Evolutionary conservation across 2,329 filamentous ascomycete species (phyloP).

Genomic region (Claviceps purpurea): DNA sequence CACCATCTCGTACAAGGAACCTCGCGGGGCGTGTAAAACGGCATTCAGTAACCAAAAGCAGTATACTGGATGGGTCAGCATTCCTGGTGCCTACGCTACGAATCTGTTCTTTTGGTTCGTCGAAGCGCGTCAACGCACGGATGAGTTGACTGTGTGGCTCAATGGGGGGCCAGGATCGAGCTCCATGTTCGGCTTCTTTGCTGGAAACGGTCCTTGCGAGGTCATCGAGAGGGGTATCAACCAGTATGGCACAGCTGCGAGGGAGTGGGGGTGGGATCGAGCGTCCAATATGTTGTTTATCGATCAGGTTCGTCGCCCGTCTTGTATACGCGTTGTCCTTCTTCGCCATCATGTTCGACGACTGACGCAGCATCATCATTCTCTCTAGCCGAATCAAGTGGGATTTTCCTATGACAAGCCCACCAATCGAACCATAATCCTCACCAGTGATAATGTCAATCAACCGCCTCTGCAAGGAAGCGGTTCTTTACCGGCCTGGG

Average conservation of each 20-base stretch:
- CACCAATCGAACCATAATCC: conserved; percentile 45
- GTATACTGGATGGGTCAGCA: conserved; percentile 54
- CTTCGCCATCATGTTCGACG: not conserved
- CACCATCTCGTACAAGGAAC: conserved; percentile 53
- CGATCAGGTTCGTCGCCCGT: conserved; percentile 29
- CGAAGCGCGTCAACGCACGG: conserved; percentile 28
- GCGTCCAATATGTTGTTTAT: conserved; percentile 42
- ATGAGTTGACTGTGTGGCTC: conserved; percentile 44
- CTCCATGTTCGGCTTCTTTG: conserved; percentile 51
- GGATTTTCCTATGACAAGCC: conserved; percentile 53
- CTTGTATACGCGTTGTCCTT: not conserved
- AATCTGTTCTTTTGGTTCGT: conserved; percentile 41
- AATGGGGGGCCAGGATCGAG: conserved; percentile 55
- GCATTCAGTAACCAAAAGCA: conserved; percentile 53
- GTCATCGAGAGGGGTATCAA: conserved; percentile 33
- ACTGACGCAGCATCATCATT: not conserved
- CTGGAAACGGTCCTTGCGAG: conserved; percentile 42
- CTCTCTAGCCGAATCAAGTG: conserved; percentile 50
- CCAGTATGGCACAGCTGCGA: conserved; percentile 39
- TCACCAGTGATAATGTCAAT: conserved; percentile 25
- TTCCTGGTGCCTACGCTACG: conserved; percentile 41
- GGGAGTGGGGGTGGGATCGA: conserved; percentile 54
- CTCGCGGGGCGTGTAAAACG: conserved; percentile 48
- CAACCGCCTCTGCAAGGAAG: conserved; percentile 12
- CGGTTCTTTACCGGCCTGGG: conserved; percentile 14